These are phyloP conservation scores for Rasamsonia emersonii DNA, from an alignment of 2,329 filamentous ascomycete genomes.

Conservation along the genomic window DNA sequence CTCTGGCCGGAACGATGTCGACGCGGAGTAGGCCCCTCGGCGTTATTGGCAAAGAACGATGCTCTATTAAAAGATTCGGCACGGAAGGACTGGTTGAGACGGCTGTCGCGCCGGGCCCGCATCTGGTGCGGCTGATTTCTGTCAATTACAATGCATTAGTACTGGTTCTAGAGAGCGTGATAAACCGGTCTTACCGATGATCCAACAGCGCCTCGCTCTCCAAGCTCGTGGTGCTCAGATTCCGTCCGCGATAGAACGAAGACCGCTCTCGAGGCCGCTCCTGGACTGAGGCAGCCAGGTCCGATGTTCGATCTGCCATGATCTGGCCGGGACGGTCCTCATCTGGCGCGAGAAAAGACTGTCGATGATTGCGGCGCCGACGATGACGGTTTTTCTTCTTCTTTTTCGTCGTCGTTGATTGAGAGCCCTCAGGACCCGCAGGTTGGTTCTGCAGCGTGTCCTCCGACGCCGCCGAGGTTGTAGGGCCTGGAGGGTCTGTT, in stretches of 20 bases:
- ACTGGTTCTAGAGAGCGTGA: too few relatives aligned
- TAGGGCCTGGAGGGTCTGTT: too few relatives aligned
- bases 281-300: conserved; percentile 21
- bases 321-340: conserved; percentile 40
- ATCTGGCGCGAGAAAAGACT: conserved; percentile 66
- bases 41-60: conserved; percentile 6
- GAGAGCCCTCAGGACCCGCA: conserved; percentile 7
- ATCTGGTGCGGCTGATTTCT: conserved; percentile 54
- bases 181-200: conserved; percentile 62
- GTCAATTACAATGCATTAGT: too few relatives aligned
- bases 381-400: conserved; percentile 69
- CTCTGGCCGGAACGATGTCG: conserved; percentile 6
- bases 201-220: conserved; percentile 84
- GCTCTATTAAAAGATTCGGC: conserved; percentile 14
- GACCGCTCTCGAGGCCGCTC: conserved; percentile 29
- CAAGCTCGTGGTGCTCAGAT: conserved; percentile 73
- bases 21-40: conserved; percentile 5
- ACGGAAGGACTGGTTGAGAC: conserved; percentile 31
- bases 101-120: conserved; percentile 53
- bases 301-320: conserved; percentile 18
- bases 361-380: conserved; percentile 70
- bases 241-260: conserved; percentile 50
- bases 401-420: conserved; percentile 36
- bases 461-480: too few relatives aligned
- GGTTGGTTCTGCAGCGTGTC: conserved; percentile 12